Evolutionary conservation across 179 eudicot species (phyloP), one percentile per base, ranked within the genome.

Genomic region (Spergularia azorica): DNA sequence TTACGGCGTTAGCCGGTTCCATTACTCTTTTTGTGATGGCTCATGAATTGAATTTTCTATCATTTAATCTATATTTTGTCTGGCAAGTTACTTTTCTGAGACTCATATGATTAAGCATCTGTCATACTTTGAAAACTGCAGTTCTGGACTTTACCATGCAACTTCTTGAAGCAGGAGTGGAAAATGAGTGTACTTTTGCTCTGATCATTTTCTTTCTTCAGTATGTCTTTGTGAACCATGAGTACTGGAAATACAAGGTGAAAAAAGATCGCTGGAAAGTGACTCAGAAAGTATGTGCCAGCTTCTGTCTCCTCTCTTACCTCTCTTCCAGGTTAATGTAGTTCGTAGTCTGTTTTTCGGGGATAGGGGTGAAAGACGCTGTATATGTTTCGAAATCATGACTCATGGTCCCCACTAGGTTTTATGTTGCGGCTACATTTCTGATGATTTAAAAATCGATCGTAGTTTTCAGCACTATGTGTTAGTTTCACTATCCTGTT

Each of bases 221-320:
- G 80, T 95, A 90, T 87, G 97, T 95, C 80, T 83, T 93, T 75
- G 94, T 93, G 64, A 91, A 91, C 77, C 97, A 95, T 63, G 96
- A 89, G 66, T 83, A 79, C 79, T 95, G 99, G 99, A 95, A 88
- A 77, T 95, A 93, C 82, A 95, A 88, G 83, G 90, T 79, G 87
- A 95, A 91, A 85, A 92, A 89, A 79, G 91, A 85, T 73, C 98
- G 99, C 76, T 95, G 99, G 99, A 88, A 86, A 78, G 94, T 95
- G 82, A 95, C 94, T n/a, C 76, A 86, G 61, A 91, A 95, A 93
- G 99, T 93, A 93, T 79, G 77, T 78, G 43, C 58, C n/a, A 61
- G 15, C 51, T 52, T 68, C 58, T 76, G 41, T 66, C 72, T 63
- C 65, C 2, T 3, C 56, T 48, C 18, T 43, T 70, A 21, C 21